Conservation (phyloP, 2,329 filamentous ascomycete genomes). For the Verticillium alfalfae region DNA sequence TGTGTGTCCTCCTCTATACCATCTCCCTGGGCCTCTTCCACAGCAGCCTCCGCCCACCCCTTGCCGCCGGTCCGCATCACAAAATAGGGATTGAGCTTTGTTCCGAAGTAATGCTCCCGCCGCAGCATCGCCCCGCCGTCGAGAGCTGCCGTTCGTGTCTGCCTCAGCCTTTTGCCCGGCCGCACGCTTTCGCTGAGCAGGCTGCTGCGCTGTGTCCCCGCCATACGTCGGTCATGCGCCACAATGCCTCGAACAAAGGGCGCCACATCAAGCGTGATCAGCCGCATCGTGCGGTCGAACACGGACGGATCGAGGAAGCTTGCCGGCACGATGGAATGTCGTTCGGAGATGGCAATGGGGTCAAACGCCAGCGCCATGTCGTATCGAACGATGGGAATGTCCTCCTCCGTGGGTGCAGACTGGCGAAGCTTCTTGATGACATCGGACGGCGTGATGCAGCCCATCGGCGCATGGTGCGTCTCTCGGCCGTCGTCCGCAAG, state of each 20-base stretch:
- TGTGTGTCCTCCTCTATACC: neutral
- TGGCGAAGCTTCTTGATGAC: slow-evolving; percentile 11
- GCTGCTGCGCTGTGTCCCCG: slow-evolving; percentile 53
- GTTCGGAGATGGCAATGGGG: slow-evolving; percentile 48
- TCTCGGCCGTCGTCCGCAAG: neutral
- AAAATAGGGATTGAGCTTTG: slow-evolving; percentile 50
- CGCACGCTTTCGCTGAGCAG: slow-evolving; percentile 54
- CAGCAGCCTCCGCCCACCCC: slow-evolving; percentile 26
- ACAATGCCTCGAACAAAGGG: slow-evolving; percentile 88
- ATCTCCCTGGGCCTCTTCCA: slow-evolving; percentile 2
- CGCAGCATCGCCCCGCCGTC: slow-evolving; percentile 70
- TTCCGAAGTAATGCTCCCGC: slow-evolving; percentile 66
- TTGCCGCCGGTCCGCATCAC: slow-evolving; percentile 61
- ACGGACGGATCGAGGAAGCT: slow-evolving; percentile 60
- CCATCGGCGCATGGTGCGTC: neutral
- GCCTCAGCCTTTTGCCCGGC: slow-evolving; percentile 51
- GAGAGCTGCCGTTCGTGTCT: slow-evolving; percentile 68
- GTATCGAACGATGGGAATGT: slow-evolving; percentile 33
- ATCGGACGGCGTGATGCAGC: slow-evolving; percentile 24
- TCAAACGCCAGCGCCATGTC: slow-evolving; percentile 58
- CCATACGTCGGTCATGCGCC: slow-evolving; percentile 65
- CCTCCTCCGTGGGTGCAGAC: slow-evolving; percentile 17
- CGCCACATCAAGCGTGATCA: slow-evolving; percentile 72
- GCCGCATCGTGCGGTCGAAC: slow-evolving; percentile 65
- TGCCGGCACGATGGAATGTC: slow-evolving; percentile 23